Conservation (phyloP, 148 eudicot genomes). For the Fagopyrum esculentum region DNA sequence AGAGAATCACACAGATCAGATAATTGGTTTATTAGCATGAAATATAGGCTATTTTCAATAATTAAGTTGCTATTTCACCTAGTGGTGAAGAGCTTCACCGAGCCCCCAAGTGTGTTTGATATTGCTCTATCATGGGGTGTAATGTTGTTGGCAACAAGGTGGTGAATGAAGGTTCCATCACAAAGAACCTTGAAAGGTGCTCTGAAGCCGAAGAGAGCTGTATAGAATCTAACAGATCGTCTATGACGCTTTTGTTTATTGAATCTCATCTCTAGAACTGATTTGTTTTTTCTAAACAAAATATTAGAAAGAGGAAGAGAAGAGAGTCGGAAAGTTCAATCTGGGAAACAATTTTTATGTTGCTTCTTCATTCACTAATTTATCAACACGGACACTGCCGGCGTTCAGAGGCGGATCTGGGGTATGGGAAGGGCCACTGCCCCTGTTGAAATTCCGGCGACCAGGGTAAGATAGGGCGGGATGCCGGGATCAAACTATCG, state of each 20-base stretch:
- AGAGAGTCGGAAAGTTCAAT: no score
- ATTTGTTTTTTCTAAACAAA: no score
- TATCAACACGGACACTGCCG: no score
- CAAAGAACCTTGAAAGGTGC: slow-evolving; percentile 89
- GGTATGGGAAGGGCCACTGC: no score
- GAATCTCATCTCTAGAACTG: slow-evolving; percentile 44
- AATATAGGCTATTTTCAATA: neutral
- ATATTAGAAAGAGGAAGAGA: no score
- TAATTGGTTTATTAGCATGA: neutral
- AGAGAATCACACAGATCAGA: neutral
- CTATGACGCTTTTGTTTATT: slow-evolving; percentile 84
- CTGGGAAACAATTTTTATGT: no score
- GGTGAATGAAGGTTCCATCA: slow-evolving; percentile 84
- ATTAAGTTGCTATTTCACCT: slow-evolving; percentile 26
- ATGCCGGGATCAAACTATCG: no score
- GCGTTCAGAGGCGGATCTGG: no score
- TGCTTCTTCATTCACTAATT: neutral
- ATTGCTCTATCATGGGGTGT: slow-evolving; percentile 53
- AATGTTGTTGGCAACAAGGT: slow-evolving; percentile 45
- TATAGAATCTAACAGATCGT: slow-evolving; percentile 49
- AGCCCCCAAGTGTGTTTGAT: slow-evolving; percentile 41
- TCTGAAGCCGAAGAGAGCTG: slow-evolving; percentile 75
- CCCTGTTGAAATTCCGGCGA: no score
- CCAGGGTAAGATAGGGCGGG: no score
- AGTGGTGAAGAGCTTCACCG: slow-evolving; percentile 75